Percentiles rank a stretch among this genome's conserved stretches.
Evolutionary conservation across 106 monocot genomes (phyloP).

Genomic region (Chionographis japonica): DNA sequence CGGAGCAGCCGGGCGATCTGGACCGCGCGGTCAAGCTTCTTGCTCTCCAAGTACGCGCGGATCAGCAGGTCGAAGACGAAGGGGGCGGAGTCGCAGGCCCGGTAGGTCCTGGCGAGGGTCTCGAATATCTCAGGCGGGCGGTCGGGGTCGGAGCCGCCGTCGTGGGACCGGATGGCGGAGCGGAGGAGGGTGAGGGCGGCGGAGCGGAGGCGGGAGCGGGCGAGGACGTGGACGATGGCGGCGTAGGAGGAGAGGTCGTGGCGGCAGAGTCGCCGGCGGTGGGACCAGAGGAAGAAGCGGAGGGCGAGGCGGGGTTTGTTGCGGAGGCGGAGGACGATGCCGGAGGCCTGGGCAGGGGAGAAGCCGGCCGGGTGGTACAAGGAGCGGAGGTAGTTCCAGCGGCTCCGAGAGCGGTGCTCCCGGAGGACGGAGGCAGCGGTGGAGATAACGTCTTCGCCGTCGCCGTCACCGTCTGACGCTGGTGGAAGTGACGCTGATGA

Average conservation of each 20-base stretch:
- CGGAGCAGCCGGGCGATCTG: conserved; percentile 26
- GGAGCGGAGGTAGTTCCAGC: conserved; percentile 47
- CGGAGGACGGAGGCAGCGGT: conserved; percentile 39
- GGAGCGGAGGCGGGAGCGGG: conserved; percentile 37
- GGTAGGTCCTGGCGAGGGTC: conserved; percentile 38
- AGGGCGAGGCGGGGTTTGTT: conserved; percentile 47
- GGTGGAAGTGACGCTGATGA: background rate
- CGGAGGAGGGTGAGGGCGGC: conserved; percentile 33
- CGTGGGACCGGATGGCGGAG: conserved; percentile 25
- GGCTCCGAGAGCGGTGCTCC: conserved; percentile 28
- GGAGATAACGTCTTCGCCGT: conserved; percentile 8
- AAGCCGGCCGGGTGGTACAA: conserved; percentile 15
- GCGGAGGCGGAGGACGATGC: conserved; percentile 37
- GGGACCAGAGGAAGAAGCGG: conserved; percentile 37
- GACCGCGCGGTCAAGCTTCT: conserved; percentile 33
- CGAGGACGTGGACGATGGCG: conserved; percentile 46
- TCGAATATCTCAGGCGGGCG: conserved; percentile 13
- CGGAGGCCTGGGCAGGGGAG: conserved; percentile 25
- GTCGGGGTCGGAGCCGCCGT: background rate
- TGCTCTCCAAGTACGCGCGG: conserved; percentile 38
- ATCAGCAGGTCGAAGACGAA: conserved; percentile 76
- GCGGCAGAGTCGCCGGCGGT: conserved; percentile 4
- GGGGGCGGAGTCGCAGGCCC: conserved; percentile 61
- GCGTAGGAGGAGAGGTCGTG: conserved; percentile 17
- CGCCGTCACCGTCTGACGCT: background rate